Conservation (phyloP, 1,284 basidiomycete species). For the Gymnopus androsaceus region DNA sequence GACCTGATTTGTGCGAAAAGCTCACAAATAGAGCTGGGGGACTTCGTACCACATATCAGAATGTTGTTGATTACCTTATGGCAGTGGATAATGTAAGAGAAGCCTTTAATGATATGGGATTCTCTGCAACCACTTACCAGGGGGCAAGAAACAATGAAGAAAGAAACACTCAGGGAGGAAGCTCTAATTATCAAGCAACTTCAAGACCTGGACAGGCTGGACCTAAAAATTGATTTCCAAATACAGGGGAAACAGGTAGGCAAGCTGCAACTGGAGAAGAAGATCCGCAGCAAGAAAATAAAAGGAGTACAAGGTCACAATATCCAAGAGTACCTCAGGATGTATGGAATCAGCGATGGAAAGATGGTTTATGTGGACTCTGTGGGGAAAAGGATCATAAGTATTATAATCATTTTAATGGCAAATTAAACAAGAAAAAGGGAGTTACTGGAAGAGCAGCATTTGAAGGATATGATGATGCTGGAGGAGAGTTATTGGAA, state of each 20-base stretch:
- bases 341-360: background rate
- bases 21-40: background rate
- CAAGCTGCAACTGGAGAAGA: too few species aligned
- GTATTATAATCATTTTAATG: background rate
- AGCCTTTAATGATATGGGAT: slow-evolving; percentile 1
- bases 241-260: background rate
- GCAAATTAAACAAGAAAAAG: background rate
- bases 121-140: too few species aligned
- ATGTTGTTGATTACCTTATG: background rate
- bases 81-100: background rate
- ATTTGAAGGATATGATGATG: background rate
- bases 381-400: background rate
- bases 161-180: background rate
- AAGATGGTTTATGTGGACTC: background rate
- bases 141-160: background rate
- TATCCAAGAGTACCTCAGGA: background rate
- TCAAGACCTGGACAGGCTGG: too few species aligned
- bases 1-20: background rate
- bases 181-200: background rate
- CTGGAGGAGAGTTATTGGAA: background rate
- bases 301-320: too few species aligned
- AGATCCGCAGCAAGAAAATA: background rate
- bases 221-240: too few species aligned
- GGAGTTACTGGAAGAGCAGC: background rate
- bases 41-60: background rate